phyloP scores from a whole-genome alignment of 2,329 filamentous ascomycete genomes.

The Colletotrichum melonis region DNA sequence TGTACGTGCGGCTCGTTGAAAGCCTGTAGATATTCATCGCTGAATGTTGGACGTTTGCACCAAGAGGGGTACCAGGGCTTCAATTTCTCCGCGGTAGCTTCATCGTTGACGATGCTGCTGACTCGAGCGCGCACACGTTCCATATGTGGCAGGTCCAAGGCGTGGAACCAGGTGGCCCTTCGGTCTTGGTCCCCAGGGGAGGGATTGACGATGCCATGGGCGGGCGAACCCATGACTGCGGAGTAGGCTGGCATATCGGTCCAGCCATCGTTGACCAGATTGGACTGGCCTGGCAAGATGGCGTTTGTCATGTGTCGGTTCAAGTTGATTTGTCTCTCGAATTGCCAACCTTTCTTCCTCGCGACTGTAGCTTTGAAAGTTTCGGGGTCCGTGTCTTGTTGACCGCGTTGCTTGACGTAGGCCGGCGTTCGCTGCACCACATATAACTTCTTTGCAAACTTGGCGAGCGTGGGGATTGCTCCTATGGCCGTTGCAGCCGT shows the following conservation, averaged over 20 bases:
- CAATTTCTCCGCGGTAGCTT: slow-evolving; percentile 59
- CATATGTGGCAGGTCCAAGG: slow-evolving; percentile 45
- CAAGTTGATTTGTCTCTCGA: slow-evolving; percentile 54
- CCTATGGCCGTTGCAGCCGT: slow-evolving; percentile 62
- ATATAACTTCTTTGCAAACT: slow-evolving; percentile 61
- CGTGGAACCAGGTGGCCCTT: slow-evolving; percentile 37
- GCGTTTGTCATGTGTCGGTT: slow-evolving; percentile 51
- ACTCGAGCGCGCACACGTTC: slow-evolving; percentile 58
- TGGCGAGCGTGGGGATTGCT: slow-evolving; percentile 48
- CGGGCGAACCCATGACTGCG: slow-evolving; percentile 47
- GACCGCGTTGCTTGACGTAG: slow-evolving; percentile 49
- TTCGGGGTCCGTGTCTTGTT: slow-evolving; percentile 52
- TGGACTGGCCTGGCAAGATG: slow-evolving; percentile 24
- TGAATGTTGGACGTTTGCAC: slow-evolving; percentile 73
- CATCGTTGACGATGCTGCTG: slow-evolving; percentile 61
- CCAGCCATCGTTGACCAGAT: slow-evolving; percentile 64
- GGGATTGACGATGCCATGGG: slow-evolving; percentile 10
- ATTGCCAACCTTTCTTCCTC: slow-evolving; percentile 59
- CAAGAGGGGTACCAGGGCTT: slow-evolving; percentile 70
- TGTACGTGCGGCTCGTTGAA: slow-evolving; percentile 70
- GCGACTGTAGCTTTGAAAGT: slow-evolving; percentile 50
- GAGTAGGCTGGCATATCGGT: slow-evolving; percentile 51
- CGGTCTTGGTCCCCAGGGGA: slow-evolving; percentile 48
- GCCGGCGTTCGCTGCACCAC: slow-evolving; percentile 67
- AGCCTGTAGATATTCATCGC: slow-evolving; percentile 65